Evolutionary conservation across 345 rosid species (phyloP).

Genomic region (Arabis hirsuta): DNA sequence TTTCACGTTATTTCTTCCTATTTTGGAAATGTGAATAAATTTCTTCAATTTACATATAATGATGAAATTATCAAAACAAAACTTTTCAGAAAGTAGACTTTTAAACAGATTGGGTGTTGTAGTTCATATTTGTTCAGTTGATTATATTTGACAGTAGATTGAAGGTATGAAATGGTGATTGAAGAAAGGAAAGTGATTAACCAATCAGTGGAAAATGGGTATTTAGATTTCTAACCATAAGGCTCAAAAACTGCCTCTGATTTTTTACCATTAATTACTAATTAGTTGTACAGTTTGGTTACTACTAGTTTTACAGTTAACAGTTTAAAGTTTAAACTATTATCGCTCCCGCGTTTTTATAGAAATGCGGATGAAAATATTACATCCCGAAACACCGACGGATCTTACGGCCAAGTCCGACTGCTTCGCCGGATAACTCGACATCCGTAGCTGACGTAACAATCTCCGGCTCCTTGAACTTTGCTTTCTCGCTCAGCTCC

Average conservation of each 20-base stretch:
- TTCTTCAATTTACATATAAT: background rate
- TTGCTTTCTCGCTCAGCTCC: conserved; percentile 71
- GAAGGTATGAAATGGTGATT: too few relatives aligned
- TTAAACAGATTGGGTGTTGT: background rate
- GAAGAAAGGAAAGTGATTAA: background rate
- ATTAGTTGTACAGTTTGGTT: conserved; percentile 22
- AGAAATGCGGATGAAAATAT: conserved; percentile 27
- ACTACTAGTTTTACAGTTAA: conserved; percentile 21
- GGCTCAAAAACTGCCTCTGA: conserved; percentile 2
- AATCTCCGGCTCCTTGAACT: conserved; percentile 66
- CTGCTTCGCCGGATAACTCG: conserved; percentile 33
- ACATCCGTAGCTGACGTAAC: conserved; percentile 25
- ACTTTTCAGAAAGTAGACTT: background rate
- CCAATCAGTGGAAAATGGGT: background rate
- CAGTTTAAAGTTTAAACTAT: conserved; percentile 2
- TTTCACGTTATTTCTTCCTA: background rate
- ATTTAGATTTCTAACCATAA: background rate
- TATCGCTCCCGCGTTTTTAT: conserved; percentile 21
- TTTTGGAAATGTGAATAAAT: background rate
- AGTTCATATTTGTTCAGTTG: background rate
- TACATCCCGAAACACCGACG: conserved; percentile 38
- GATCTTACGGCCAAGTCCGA: conserved; percentile 54
- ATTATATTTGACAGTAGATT: background rate
- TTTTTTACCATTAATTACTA: conserved; percentile 11
- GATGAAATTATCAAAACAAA: background rate